Evolutionary conservation across 1,139 yeast species (phyloP), one percentile per base, ranked within the genome.

Genomic region (Saccharomyces pastorianus): DNA sequence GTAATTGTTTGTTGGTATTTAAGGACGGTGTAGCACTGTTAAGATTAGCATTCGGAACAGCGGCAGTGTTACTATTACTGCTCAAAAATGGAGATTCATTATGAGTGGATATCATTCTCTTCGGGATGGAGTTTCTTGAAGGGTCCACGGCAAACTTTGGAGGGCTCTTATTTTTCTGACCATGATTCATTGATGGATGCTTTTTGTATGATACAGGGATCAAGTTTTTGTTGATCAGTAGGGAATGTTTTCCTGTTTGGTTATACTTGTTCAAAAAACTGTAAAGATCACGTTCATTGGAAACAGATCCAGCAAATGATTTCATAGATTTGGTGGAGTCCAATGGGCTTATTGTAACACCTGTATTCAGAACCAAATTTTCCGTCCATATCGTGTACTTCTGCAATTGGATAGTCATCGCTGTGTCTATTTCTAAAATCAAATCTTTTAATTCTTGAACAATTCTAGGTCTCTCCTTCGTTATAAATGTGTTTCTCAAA

Each of bases 311-410:
- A 0, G 96, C 95, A 62, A 87, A 75, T 14, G 80, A 73, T 66
- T 84, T 86, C 87, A 91, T 84, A 2, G 96, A 83, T 28, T 77
- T 75, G 41, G 73, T 71, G 1, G 77, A 69, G 47, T 74, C 77
- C 7, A 90, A 74, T 1, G 98, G 98, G 52, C 86, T 76, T 7
- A 91, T 78, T 56, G 88, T 82, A 46, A 90, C 87, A 29, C 97
- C 98, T 25, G 88, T 79, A 64, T 91, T 90, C 74, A 93, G 80
- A 31, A 88, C 79, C 58, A 88, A 77, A 46, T 88, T 88, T 69
- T 93, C 98, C 55, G 84, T 81, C 78, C 90, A 86, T 44, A 93
- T 87, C 6, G 97, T 85, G 66, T 86, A 91, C 68, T 90, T 89
- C 64, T 88, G 95, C 56, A 93, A 75, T 70, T 91, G 97, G 52